Evolutionary conservation across 805 yeast species (phyloP).

Genomic region (Spathaspora boniae): DNA sequence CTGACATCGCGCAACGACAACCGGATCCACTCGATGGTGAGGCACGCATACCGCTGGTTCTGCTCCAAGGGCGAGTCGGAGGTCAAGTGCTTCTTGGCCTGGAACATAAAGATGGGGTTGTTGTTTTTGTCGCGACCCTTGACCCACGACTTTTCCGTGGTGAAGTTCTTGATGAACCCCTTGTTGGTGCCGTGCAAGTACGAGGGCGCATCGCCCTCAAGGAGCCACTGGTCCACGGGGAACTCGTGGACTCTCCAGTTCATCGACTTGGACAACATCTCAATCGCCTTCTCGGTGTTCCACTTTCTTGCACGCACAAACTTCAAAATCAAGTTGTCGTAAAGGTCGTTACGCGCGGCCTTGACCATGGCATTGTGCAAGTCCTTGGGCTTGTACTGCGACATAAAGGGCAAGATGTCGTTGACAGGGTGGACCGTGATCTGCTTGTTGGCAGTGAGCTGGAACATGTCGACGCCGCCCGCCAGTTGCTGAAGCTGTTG

Average conservation of each 20-base stretch:
- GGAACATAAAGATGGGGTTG: conserved; percentile 78
- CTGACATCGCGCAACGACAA: conserved; percentile 52
- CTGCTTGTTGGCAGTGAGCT: conserved; percentile 9
- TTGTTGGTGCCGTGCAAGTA: conserved; percentile 36
- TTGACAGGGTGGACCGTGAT: conserved; percentile 18
- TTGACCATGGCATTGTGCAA: conserved; percentile 46
- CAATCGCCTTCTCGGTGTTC: conserved; percentile 62
- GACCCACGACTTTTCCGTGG: conserved; percentile 66
- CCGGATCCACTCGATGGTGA: conserved; percentile 79
- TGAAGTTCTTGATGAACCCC: conserved; percentile 55
- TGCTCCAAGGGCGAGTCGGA: conserved; percentile 56
- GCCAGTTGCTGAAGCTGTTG: not conserved
- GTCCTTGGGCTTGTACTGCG: conserved; percentile 49
- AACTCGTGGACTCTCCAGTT: conserved; percentile 69
- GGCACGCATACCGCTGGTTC: conserved; percentile 69
- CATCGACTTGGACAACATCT: conserved; percentile 70
- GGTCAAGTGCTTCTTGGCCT: conserved; percentile 71
- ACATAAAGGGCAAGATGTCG: conserved; percentile 46
- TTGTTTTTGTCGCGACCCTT: conserved; percentile 69
- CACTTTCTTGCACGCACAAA: conserved; percentile 87
- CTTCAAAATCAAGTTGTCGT: conserved; percentile 75
- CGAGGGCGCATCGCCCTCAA: conserved; percentile 68
- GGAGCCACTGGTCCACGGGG: conserved; percentile 58
- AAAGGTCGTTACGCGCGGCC: conserved; percentile 60
- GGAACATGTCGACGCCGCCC: conserved; percentile 1